Evolutionary conservation across 164 flowering plant species (phyloP), one percentile per base, ranked within the genome.

Genomic region (Platanus orientalis): DNA sequence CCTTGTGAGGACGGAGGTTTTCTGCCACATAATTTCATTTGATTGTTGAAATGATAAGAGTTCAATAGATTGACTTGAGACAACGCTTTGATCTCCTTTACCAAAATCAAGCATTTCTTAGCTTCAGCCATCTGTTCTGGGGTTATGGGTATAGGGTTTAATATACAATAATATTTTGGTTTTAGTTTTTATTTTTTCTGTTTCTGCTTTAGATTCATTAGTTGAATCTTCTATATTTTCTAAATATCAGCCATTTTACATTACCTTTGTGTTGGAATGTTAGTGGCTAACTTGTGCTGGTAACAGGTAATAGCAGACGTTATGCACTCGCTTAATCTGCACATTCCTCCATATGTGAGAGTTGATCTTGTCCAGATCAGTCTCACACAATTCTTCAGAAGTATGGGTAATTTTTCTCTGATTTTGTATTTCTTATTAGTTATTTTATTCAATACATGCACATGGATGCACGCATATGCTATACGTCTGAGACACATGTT

Each of bases 301-400:
- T n/a, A 48, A 71, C 88, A 94, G 98, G 96, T 94, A 32, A 80
- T 94, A 69, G 80, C 87, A 70, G 96, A 95, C 64, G 91, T 83
- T 7, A 78, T 94, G 85, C 73, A 79, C 57, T 50, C 69, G 29
- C 89, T 94, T 36, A 80, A 80, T 68, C 40, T 89, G 70, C 76
- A 42, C 49, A 89, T 94, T 65, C 86, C 91, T 69, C 94, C 96
- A n/a, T 90, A 77, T 80, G 78, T 89, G 65, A 82, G 91, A 69
- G 71, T 87, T 32, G 97, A 94, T 79, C 79, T 78, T 71, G 64
- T 94, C 68, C 88, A 87, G 73, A 71, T 81, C 62, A 69, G 73
- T 67, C 62, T 89, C 39, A 72, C 80, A 61, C 81, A 82, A 68
- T 73, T 71, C 47, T 65, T 75, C 26, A 70, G 60, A 67, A 80